Conservation (phyloP, 2,329 filamentous ascomycete species). For the Paraphoma sp. region DNA sequence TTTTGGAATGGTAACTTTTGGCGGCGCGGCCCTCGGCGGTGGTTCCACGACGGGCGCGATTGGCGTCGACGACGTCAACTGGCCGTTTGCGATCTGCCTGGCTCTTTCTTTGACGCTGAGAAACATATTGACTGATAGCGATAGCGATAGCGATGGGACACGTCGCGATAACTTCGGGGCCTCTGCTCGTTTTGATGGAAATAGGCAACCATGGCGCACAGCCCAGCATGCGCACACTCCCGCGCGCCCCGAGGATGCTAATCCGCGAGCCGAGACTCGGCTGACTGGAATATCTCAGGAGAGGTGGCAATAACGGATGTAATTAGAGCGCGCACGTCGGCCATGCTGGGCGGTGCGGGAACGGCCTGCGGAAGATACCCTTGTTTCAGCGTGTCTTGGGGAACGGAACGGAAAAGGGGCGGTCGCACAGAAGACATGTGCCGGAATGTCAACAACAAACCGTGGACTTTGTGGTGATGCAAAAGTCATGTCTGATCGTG, state of each 20-base stretch:
- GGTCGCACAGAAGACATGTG: background rate
- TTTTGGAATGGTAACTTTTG: conserved; percentile 11
- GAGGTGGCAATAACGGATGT: conserved; percentile 8
- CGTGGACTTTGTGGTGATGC: background rate
- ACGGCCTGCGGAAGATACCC: background rate
- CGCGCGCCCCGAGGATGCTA: conserved; percentile 15
- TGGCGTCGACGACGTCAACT: conserved; percentile 3
- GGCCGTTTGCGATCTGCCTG: conserved; percentile 10
- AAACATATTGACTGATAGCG: conserved; percentile 20
- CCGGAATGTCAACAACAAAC: background rate
- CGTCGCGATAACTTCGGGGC: conserved; percentile 4
- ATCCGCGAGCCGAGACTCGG: conserved; percentile 23
- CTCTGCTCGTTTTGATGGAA: conserved; percentile 6
- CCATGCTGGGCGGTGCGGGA: conserved; percentile 3
- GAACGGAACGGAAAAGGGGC: background rate
- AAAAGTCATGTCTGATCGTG: background rate
- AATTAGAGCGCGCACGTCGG: conserved; percentile 8
- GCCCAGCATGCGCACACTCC: conserved; percentile 22
- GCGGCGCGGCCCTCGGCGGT: conserved; percentile 9
- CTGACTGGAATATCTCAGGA: conserved; percentile 14
- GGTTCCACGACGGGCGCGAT: background rate
- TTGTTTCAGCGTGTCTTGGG: background rate
- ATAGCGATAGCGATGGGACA: conserved; percentile 8
- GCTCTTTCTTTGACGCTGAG: conserved; percentile 28
- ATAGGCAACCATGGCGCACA: conserved; percentile 17